Base-by-base conservation (phyloP, 2,329 filamentous ascomycete genomes). In the Colletotrichum brevisporum region DNA sequence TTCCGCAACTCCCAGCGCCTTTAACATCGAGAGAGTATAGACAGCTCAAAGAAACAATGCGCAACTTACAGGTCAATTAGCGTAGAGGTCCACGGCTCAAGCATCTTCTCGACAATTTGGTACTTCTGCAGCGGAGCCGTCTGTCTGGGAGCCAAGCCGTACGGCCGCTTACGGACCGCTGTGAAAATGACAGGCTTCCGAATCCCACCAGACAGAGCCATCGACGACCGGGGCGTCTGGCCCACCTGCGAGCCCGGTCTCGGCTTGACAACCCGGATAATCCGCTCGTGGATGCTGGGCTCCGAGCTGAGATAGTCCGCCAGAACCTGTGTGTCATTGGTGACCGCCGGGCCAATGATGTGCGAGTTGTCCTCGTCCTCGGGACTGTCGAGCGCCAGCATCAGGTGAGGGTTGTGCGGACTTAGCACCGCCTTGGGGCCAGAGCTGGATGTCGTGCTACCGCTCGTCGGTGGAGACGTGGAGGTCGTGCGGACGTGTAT, bases 271-370 rank as follows among this genome's bases (percentile, higher is more conserved):
- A 69, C 66, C 41, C 74, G 74, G n/a, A 72, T 72, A 62, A 72
- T 70, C 26, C 70, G 78, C 79, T 62, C 76, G 72, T 27, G 80
- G 78, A 18, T 69, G 15, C 45, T 69, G 2, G 61, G 65, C 18
- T 71, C 69, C 5, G 69, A 69, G 9, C 84, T 84, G 67, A 90
- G 83, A 65, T 89, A 89, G 59, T 88, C 84, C n/a, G 88, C 85
- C 53, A 90, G 81, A 12, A 90, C 83, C 61, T 90, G 88, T 1
- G 86, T 88, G 77, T 91, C 89, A 56, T 86, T 86, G 5, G 87
- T 88, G 6, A 87, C 83, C 6, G 88, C 86, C 0, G 88, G 88
- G 0, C 89, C 88, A 59, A 91, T 84, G 67, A 91, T 89, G 71
- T 89, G 85, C 3, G 83, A 80, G 69, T 82, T 84, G 27, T 83